Evolutionary conservation across 1,139 yeast genomes (phyloP).

Genomic region (Pichia sp.): DNA sequence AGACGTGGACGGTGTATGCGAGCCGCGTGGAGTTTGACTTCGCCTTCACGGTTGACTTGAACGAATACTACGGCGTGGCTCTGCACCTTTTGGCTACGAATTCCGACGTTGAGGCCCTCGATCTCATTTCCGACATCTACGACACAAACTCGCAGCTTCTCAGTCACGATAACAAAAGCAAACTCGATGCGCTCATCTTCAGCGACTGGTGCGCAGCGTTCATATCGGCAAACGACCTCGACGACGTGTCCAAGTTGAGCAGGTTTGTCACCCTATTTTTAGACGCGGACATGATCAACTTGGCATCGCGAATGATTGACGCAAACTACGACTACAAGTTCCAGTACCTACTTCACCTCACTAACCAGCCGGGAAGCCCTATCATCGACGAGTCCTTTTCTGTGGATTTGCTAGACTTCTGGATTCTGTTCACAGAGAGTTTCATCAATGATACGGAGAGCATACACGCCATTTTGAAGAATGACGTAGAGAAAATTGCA

Average conservation of each 20-base stretch:
- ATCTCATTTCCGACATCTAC: constrained; percentile 42
- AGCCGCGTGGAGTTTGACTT: constrained; percentile 39
- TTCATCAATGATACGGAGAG: constrained; percentile 52
- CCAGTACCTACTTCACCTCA: constrained; percentile 49
- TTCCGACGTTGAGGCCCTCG: constrained; percentile 30
- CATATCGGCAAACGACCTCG: constrained; percentile 33
- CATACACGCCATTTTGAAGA: constrained; percentile 34
- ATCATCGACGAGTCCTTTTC: constrained; percentile 66
- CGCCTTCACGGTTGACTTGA: constrained; percentile 36
- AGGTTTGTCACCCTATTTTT: constrained; percentile 50
- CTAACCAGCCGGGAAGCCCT: constrained; percentile 59
- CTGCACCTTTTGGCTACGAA: constrained; percentile 23
- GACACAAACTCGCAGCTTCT: constrained; percentile 45
- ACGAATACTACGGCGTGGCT: constrained; percentile 30
- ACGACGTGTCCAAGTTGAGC: constrained; percentile 44
- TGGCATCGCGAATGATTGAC: constrained; percentile 45
- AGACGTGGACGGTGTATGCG: constrained; percentile 41
- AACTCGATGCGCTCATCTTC: constrained; percentile 36
- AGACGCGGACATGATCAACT: constrained; percentile 46
- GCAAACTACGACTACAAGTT: constrained; percentile 40
- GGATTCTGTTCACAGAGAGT: constrained; percentile 72
- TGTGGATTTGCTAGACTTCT: constrained; percentile 65
- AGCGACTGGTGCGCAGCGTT: constrained; percentile 41
- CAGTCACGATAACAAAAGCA: constrained; percentile 29
- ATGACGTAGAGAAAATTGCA: constrained; percentile 27